phyloP scores from a whole-genome alignment of 495 filamentous ascomycete species.

The Annulohypoxylon moriforme region DNA sequence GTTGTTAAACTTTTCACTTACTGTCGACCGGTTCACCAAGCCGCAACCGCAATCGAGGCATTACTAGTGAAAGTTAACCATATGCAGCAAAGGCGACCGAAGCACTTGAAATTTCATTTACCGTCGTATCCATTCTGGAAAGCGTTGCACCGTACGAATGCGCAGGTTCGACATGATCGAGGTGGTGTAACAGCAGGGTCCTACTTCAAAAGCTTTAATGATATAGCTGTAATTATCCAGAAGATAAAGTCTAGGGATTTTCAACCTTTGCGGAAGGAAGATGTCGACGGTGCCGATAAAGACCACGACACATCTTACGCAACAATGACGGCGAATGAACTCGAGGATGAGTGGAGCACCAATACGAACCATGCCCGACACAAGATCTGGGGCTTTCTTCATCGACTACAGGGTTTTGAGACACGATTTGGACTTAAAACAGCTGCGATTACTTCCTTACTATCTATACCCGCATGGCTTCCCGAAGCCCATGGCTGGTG shows the following conservation, averaged over 20 bases:
- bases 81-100: slow-evolving; percentile 54
- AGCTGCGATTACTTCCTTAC: slow-evolving; percentile 58
- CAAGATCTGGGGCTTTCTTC: slow-evolving; percentile 60
- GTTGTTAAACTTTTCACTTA: slow-evolving; percentile 67
- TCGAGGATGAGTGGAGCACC: slow-evolving; percentile 34
- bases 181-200: slow-evolving; percentile 63
- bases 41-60: slow-evolving; percentile 58
- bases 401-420: slow-evolving; percentile 68
- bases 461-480: slow-evolving; percentile 67
- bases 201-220: slow-evolving; percentile 63
- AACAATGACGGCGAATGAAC: slow-evolving; percentile 43
- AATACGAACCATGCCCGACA: slow-evolving; percentile 54
- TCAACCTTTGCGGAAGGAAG: slow-evolving; percentile 42
- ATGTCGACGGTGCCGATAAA: slow-evolving; percentile 37
- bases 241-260: slow-evolving; percentile 45
- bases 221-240: slow-evolving; percentile 52
- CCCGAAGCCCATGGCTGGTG: slow-evolving; percentile 59
- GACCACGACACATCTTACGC: slow-evolving; percentile 32
- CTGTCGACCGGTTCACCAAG: slow-evolving; percentile 65
- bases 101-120: slow-evolving; percentile 53
- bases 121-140: slow-evolving; percentile 66
- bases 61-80: slow-evolving; percentile 58
- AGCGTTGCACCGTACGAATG: slow-evolving; percentile 62
- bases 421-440: slow-evolving; percentile 69
- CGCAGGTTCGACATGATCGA: slow-evolving; percentile 68